Percentiles rank a stretch among this genome's conserved stretches.
Conservation (phyloP, 768 basidiomycete genomes). For the Tephrocybe sp. region DNA sequence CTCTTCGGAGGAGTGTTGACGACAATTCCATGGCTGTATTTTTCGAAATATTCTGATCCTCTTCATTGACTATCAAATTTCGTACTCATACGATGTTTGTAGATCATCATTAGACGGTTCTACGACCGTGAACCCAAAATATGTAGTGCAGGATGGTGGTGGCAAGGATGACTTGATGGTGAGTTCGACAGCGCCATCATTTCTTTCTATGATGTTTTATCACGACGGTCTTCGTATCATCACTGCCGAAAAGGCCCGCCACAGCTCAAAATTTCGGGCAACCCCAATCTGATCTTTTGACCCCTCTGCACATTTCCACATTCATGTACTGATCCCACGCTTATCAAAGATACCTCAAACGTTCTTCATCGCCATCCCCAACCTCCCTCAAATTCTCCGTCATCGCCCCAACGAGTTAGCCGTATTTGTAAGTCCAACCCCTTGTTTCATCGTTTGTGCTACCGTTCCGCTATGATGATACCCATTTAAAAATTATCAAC, state of each 20-base stretch:
- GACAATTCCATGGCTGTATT: conserved; percentile 85
- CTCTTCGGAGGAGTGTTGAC: conserved; percentile 50
- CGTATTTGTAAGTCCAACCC: no score
- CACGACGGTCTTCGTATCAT: conserved; percentile 93
- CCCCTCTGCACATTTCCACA: neutral
- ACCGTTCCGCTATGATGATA: conserved; percentile 33
- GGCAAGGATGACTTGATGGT: conserved; percentile 23
- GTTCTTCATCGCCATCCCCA: no score
- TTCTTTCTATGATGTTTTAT: conserved; percentile 60
- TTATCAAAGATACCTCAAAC: conserved; percentile 10
- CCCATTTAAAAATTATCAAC: conserved; percentile 64
- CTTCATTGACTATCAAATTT: neutral
- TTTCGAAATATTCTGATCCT: conserved; percentile 55
- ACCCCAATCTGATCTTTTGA: conserved; percentile 66
- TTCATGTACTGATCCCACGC: conserved; percentile 7
- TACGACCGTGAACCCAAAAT: no score
- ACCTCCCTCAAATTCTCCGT: no score
- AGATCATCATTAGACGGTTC: neutral
- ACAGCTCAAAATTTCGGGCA: conserved; percentile 88
- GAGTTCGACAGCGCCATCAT: conserved; percentile 23
- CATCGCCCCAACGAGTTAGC: neutral
- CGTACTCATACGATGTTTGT: neutral
- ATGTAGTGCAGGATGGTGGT: neutral
- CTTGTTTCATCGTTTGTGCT: neutral
- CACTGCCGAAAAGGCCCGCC: conserved; percentile 89